These are phyloP conservation scores for Arachnomyces sp. DNA, from an alignment of 2,329 filamentous ascomycete species.

Conservation along the genomic window DNA sequence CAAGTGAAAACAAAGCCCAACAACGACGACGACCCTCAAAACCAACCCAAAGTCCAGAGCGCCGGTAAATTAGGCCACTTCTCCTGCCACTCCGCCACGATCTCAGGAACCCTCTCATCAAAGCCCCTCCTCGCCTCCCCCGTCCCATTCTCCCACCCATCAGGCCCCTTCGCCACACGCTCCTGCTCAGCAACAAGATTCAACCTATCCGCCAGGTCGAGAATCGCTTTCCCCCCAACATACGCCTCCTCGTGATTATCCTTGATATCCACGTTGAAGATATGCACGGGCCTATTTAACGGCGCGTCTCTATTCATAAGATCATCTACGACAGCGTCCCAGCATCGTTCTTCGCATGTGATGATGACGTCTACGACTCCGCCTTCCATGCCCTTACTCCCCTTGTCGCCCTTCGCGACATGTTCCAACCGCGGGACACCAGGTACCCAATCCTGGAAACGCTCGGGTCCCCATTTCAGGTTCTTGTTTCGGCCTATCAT, in stretches of 20 bases:
- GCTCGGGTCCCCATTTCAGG: constrained; percentile 91
- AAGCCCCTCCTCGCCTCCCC: constrained; percentile 65
- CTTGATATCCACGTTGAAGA: constrained; percentile 97
- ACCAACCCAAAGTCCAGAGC: constrained; percentile 92
- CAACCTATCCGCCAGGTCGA: constrained; percentile 78
- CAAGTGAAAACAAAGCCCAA: constrained; percentile 4
- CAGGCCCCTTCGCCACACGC: constrained; percentile 54
- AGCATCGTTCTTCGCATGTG: constrained; percentile 95
- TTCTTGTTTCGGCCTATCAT: constrained; percentile 89
- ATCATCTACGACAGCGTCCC: constrained; percentile 95
- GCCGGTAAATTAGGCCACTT: constrained; percentile 85
- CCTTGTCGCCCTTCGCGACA: constrained; percentile 59
- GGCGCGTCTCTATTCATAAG: constrained; percentile 75
- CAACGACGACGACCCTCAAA: constrained; percentile 43
- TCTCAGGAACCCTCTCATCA: constrained; percentile 86
- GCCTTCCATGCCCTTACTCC: constrained; percentile 71
- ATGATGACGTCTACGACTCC: constrained; percentile 91
- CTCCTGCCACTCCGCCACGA: constrained; percentile 89
- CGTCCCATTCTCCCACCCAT: constrained; percentile 61
- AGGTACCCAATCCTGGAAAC: constrained; percentile 95
- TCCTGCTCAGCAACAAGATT: constrained; percentile 76
- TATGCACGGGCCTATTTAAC: constrained; percentile 86
- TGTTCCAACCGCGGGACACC: constrained; percentile 75
- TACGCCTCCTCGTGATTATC: constrained; percentile 97
- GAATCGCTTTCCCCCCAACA: constrained; percentile 80